Conservation (phyloP, 2,329 filamentous ascomycete species). For the Colletotrichum sidae region DNA sequence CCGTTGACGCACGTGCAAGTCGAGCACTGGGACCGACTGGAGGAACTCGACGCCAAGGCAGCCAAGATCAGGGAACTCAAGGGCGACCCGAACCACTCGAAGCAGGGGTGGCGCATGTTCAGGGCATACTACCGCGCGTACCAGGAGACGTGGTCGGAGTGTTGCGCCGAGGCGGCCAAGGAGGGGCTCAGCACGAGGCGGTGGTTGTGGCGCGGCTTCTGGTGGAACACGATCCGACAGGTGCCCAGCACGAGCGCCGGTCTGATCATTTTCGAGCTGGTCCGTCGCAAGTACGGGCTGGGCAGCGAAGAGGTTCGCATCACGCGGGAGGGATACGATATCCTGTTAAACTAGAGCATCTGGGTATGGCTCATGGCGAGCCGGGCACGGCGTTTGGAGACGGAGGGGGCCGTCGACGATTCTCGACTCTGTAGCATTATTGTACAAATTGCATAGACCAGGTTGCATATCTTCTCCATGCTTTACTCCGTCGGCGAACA, state of each 20-base stretch:
- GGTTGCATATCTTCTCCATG: constrained; percentile 1
- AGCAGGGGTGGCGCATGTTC: constrained; percentile 64
- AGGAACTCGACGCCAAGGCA: constrained; percentile 74
- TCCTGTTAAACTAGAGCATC: constrained; percentile 63
- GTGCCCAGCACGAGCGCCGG: constrained; percentile 83
- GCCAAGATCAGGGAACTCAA: constrained; percentile 55
- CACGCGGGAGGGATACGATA: constrained; percentile 77
- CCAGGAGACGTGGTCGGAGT: constrained; percentile 73
- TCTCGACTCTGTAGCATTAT: constrained; percentile 19
- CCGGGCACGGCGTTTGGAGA: constrained; percentile 17
- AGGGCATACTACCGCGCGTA: constrained; percentile 78
- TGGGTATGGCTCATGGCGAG: neutral
- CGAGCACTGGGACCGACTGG: constrained; percentile 78
- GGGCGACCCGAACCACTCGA: constrained; percentile 46
- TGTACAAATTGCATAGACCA: constrained; percentile 17
- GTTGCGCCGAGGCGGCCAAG: constrained; percentile 64
- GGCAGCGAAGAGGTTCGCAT: constrained; percentile 73
- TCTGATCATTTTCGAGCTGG: constrained; percentile 82
- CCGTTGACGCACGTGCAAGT: constrained; percentile 78
- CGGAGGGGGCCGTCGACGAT: neutral
- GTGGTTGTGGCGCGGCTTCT: constrained; percentile 79
- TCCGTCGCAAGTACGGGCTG: constrained; percentile 77
- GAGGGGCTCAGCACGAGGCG: constrained; percentile 67
- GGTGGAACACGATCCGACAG: constrained; percentile 78
- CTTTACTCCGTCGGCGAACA: neutral